Evolutionary conservation across 495 filamentous ascomycete genomes (phyloP).

Genomic region (Tuber microsphaerosporum): DNA sequence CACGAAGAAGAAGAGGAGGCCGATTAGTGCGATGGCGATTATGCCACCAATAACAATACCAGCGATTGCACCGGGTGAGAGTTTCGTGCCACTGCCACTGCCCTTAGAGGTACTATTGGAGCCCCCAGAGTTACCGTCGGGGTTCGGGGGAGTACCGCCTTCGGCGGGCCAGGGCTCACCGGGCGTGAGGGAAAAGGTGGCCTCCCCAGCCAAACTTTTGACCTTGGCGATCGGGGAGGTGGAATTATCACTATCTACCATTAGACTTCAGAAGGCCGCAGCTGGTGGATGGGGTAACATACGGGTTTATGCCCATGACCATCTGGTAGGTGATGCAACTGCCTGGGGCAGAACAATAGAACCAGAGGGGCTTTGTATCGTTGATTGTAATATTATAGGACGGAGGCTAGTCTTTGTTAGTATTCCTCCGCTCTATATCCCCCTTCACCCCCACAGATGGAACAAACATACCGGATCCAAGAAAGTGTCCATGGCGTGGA

Average conservation of each 20-base stretch:
- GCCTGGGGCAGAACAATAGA: constrained; percentile 47
- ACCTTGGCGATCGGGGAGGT: constrained; percentile 38
- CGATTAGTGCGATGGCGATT: constrained; percentile 42
- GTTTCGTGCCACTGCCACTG: constrained; percentile 12
- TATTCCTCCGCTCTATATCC: neutral
- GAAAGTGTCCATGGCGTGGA: constrained; percentile 36
- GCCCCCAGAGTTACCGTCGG: constrained; percentile 2
- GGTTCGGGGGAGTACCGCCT: neutral
- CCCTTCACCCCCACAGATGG: neutral
- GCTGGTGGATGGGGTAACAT: constrained; percentile 3
- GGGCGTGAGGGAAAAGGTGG: constrained; percentile 44
- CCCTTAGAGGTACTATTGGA: neutral
- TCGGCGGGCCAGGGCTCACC: constrained; percentile 44
- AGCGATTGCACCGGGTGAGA: constrained; percentile 46
- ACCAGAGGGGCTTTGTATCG: constrained; percentile 47
- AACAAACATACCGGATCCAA: constrained; percentile 22
- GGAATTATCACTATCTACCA: constrained; percentile 28
- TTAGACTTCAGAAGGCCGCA: constrained; percentile 8
- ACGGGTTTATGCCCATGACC: constrained; percentile 47
- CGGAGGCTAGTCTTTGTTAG: constrained; percentile 39
- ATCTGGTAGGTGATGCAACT: constrained; percentile 46
- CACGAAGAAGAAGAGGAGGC: constrained; percentile 45
- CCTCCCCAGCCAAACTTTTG: constrained; percentile 32
- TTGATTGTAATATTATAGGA: constrained; percentile 46
- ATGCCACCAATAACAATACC: constrained; percentile 47